Percentiles rank a stretch among this genome's conserved stretches.
Evolutionary conservation across 441 rosid genomes (phyloP).

Genomic region (Bruguiera hainesii): DNA sequence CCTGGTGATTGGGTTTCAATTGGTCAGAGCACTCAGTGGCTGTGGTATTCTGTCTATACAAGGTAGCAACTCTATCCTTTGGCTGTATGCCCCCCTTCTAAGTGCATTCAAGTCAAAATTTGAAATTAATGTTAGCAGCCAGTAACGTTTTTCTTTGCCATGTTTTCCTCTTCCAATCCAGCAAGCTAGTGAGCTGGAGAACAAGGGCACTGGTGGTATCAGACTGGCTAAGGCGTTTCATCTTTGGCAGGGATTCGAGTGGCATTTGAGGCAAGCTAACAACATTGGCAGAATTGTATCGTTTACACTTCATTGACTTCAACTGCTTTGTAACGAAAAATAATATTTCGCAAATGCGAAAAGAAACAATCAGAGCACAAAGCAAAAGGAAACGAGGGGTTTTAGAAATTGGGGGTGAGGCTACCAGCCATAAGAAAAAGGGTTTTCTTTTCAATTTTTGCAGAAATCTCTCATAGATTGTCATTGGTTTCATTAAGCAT

Average conservation of each 20-base stretch:
- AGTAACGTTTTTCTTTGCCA: neutral
- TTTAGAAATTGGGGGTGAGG: no score
- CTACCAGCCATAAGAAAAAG: no score
- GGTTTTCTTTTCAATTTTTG: no score
- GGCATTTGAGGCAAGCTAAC: neutral
- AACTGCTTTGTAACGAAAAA: neutral
- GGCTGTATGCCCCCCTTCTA: neutral
- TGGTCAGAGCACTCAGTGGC: conserved; percentile 60
- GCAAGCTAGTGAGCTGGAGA: conserved; percentile 50
- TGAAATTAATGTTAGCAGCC: neutral
- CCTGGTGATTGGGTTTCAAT: conserved; percentile 71
- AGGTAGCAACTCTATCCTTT: conserved; percentile 28
- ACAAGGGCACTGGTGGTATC: conserved; percentile 46
- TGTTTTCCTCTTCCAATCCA: conserved; percentile 4
- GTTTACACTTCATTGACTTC: neutral
- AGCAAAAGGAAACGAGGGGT: no score
- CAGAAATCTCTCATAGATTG: no score
- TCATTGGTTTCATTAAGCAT: no score
- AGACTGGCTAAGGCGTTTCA: conserved; percentile 44
- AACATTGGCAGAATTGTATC: neutral
- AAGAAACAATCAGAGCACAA: no score
- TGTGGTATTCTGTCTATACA: conserved; percentile 68
- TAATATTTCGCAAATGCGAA: neutral
- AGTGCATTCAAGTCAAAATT: neutral
- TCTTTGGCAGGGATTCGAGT: conserved; percentile 59